A percentile compares a stretch with the other conserved stretches of the same genome.
phyloP scores from a whole-genome alignment of 2,329 filamentous ascomycete genomes.

The Cercospora canescens region DNA sequence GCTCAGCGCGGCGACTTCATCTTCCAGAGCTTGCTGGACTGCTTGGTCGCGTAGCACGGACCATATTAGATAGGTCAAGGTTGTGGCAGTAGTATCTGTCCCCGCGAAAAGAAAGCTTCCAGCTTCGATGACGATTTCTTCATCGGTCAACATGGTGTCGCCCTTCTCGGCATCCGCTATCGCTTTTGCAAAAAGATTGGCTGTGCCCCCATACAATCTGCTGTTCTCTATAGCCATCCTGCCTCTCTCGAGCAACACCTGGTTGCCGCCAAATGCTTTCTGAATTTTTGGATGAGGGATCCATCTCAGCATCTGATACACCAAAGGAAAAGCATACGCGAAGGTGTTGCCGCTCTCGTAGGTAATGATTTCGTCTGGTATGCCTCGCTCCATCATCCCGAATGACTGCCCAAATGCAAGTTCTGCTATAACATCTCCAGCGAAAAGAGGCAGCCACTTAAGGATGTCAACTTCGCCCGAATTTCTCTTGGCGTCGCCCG shows the following conservation, averaged over 20 bases:
- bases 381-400: constrained; percentile 37
- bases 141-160: constrained; percentile 23
- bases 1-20: constrained; percentile 25
- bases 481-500: constrained; percentile 22
- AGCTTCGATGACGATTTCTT: constrained; percentile 25
- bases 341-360: constrained; percentile 7
- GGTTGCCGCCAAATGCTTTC: constrained; percentile 8
- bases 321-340: constrained; percentile 11
- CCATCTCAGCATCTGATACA: constrained; percentile 12
- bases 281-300: constrained; percentile 10
- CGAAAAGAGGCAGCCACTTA: constrained; percentile 41
- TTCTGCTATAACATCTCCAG: constrained; percentile 40
- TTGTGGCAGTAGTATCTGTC: constrained; percentile 31
- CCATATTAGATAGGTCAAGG: constrained; percentile 31
- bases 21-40: constrained; percentile 22
- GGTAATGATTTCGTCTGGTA: constrained; percentile 10
- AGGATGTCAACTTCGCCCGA: constrained; percentile 39
- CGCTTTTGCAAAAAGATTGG: constrained; percentile 27
- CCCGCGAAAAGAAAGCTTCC: constrained; percentile 29
- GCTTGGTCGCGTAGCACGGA: constrained; percentile 22
- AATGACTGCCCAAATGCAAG: constrained; percentile 42
- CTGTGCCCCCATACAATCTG: background rate
- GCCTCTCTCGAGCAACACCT: constrained; percentile 3
- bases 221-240: constrained; percentile 13
- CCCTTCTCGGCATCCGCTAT: constrained; percentile 26